These are phyloP conservation scores for Theobroma grandiflorum DNA, from an alignment of 441 rosid species.

Conservation along the genomic window DNA sequence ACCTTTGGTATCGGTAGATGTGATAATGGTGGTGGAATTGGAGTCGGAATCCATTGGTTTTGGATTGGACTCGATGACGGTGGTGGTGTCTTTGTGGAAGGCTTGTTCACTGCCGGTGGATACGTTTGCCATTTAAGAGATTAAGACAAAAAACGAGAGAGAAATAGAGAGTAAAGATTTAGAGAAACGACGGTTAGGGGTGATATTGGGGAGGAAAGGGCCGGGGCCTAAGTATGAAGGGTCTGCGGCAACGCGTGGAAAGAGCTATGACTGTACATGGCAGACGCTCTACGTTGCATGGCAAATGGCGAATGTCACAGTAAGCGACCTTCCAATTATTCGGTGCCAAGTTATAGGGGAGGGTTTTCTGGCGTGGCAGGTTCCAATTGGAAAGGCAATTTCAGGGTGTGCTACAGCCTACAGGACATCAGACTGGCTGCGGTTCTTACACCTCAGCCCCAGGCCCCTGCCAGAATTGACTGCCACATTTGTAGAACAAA, in stretches of 20 bases:
- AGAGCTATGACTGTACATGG: neutral
- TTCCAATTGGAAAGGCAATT: neutral
- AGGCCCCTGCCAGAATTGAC: neutral
- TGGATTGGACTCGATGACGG: neutral
- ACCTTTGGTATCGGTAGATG: neutral
- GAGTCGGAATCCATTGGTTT: neutral
- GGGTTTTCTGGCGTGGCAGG: neutral
- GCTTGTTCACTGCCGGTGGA: neutral
- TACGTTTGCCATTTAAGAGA: neutral
- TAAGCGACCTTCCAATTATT: neutral
- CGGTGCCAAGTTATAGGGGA: neutral
- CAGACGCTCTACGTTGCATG: neutral
- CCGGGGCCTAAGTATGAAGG: neutral
- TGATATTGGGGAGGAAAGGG: neutral
- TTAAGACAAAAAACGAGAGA: neutral
- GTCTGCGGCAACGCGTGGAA: conserved; percentile 17
- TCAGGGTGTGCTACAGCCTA: neutral
- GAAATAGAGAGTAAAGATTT: neutral
- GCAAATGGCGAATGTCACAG: neutral
- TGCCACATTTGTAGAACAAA: neutral
- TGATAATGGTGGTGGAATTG: neutral
- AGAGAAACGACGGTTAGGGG: neutral
- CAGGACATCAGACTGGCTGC: neutral
- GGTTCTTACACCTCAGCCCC: neutral
- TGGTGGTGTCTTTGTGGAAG: neutral